These are phyloP conservation scores for Carex pumila DNA, from an alignment of 176 grass and related monocot species.

Conservation along the genomic window DNA sequence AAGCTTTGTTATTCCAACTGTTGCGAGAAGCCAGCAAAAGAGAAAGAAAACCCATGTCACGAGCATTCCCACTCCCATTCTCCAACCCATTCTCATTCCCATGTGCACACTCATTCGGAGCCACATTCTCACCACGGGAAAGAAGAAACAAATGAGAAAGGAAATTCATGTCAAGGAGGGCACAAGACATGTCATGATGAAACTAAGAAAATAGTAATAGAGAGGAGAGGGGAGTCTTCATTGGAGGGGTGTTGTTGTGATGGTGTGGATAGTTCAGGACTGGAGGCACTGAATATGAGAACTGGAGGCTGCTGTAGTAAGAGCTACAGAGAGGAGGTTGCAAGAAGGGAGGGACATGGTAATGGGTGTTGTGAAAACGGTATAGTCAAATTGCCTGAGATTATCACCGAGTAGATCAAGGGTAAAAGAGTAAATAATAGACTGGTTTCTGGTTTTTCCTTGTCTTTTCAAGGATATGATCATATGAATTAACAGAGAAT, in stretches of 20 bases:
- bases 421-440: neutral
- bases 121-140: neutral
- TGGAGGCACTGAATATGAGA: constrained; percentile 20
- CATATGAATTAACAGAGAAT: neutral
- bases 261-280: constrained; percentile 35
- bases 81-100: neutral
- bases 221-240: neutral
- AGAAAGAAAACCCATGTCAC: neutral
- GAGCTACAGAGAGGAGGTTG: constrained; percentile 44
- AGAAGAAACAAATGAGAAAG: constrained; percentile 1
- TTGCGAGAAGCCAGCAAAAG: constrained; percentile 35
- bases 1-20: constrained; percentile 20
- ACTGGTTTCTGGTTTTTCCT: neutral
- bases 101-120: constrained; percentile 4
- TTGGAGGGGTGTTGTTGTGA: constrained; percentile 13
- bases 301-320: constrained; percentile 38
- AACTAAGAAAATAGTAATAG: neutral
- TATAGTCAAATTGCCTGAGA: constrained; percentile 60
- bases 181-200: neutral
- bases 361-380: constrained; percentile 45
- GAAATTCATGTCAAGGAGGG: neutral
- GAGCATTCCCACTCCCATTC: neutral
- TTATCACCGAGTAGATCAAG: constrained; percentile 53
- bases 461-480: neutral
- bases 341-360: constrained; percentile 22